Percentiles rank a stretch among this genome's conserved stretches.
These are phyloP conservation scores for Verticillium klebahnii DNA, from an alignment of 2,329 filamentous ascomycete species.

Conservation along the genomic window DNA sequence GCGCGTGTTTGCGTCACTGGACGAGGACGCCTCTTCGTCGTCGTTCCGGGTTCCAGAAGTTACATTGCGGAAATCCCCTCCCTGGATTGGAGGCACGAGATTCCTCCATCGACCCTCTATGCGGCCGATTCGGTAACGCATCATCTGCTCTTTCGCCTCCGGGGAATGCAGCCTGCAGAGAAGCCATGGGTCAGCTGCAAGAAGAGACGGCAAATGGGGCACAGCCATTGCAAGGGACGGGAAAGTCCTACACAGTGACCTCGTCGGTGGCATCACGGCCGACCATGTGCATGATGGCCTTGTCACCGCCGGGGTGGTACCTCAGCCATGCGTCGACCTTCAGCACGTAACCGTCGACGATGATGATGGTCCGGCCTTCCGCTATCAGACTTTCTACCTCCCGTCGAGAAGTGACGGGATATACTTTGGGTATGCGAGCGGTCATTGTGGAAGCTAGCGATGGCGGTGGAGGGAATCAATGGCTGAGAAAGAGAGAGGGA, in stretches of 20 bases:
- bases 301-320: constrained; percentile 89
- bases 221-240: neutral
- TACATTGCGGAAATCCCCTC: constrained; percentile 63
- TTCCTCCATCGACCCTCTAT: constrained; percentile 82
- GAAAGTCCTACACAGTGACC: constrained; percentile 68
- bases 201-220: neutral
- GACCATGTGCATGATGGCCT: constrained; percentile 89
- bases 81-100: constrained; percentile 87
- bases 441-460: neutral
- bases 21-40: constrained; percentile 28
- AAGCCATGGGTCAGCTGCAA: constrained; percentile 10
- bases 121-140: constrained; percentile 75
- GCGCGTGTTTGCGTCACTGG: constrained; percentile 50
- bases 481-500: neutral
- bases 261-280: constrained; percentile 93
- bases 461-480: neutral
- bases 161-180: constrained; percentile 69
- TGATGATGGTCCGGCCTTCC: constrained; percentile 72
- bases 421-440: neutral
- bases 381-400: constrained; percentile 81
- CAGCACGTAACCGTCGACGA: constrained; percentile 75
- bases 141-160: constrained; percentile 72
- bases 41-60: constrained; percentile 25
- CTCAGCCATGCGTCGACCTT: constrained; percentile 85
- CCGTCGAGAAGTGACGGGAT: constrained; percentile 10